phyloP scores from a whole-genome alignment of 2,329 filamentous ascomycete genomes.

The Venturia pyrina region DNA sequence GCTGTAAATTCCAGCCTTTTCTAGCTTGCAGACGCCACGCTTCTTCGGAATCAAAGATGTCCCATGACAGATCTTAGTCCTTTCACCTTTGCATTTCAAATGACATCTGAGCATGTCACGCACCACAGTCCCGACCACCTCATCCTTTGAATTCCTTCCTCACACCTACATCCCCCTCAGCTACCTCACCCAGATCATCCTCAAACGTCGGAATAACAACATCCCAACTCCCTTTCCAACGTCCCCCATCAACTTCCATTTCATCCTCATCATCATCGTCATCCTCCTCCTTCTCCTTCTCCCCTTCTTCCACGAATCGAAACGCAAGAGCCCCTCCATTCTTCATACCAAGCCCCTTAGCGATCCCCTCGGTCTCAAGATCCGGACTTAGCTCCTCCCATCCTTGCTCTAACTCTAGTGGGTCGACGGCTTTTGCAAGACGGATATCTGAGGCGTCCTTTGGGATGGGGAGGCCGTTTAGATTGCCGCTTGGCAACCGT shows the following conservation, averaged over 20 bases:
- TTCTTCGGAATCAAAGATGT: neutral
- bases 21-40: neutral
- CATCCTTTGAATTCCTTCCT: constrained; percentile 7
- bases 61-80: neutral
- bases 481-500: constrained; percentile 25
- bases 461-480: constrained; percentile 29
- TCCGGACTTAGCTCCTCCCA: constrained; percentile 22
- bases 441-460: constrained; percentile 28
- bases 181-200: constrained; percentile 25
- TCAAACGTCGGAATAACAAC: constrained; percentile 27
- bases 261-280: constrained; percentile 18
- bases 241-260: constrained; percentile 13
- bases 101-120: neutral
- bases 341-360: constrained; percentile 27
- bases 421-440: constrained; percentile 31
- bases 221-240: constrained; percentile 23
- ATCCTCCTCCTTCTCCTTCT: constrained; percentile 1
- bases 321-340: constrained; percentile 28
- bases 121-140: neutral
- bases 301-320: constrained; percentile 17
- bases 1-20: neutral
- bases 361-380: constrained; percentile 16
- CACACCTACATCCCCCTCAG: constrained; percentile 7
- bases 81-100: neutral
- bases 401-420: constrained; percentile 29